These are phyloP conservation scores for Hygrocybe punicea DNA, from an alignment of 768 basidiomycete genomes.

Conservation along the genomic window DNA sequence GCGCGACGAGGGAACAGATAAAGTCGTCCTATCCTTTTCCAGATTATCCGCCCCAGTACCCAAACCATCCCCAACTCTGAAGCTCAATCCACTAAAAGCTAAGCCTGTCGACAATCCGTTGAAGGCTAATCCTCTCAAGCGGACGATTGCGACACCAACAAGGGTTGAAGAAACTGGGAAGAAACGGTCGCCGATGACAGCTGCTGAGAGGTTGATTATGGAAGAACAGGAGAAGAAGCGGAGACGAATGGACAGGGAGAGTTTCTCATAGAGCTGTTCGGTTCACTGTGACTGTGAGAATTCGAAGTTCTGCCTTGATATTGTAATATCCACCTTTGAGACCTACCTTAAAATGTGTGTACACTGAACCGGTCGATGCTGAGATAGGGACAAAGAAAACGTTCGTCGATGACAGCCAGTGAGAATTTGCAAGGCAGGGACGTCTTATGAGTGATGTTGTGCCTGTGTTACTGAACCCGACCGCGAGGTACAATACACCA, in stretches of 20 bases:
- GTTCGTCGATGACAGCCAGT: too few species aligned
- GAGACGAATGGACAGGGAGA: conserved; percentile 63
- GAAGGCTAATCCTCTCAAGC: conserved; percentile 66
- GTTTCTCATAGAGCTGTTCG: conserved; percentile 4
- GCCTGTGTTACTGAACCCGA: too few species aligned
- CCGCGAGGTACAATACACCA: too few species aligned
- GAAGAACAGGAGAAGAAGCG: conserved; percentile 92
- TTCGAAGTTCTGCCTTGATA: too few species aligned
- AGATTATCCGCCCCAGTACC: conserved; percentile 44
- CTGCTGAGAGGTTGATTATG: conserved; percentile 79
- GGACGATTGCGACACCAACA: conserved; percentile 70
- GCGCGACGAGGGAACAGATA: conserved; percentile 67
- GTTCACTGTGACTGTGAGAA: too few species aligned
- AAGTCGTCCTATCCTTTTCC: conserved; percentile 70
- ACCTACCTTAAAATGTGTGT: too few species aligned
- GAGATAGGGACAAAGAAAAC: too few species aligned
- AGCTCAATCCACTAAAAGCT: conserved; percentile 61
- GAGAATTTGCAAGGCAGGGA: too few species aligned
- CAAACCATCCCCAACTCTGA: conserved; percentile 44
- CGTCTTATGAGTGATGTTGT: too few species aligned
- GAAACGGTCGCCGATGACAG: conserved; percentile 69
- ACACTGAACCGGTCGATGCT: too few species aligned
- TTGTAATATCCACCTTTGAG: too few species aligned
- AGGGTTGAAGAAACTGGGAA: conserved; percentile 45
- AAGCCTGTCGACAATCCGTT: conserved; percentile 57